phyloP scores from a whole-genome alignment of 2,329 filamentous ascomycete genomes.

The Nemania bipapillata region DNA sequence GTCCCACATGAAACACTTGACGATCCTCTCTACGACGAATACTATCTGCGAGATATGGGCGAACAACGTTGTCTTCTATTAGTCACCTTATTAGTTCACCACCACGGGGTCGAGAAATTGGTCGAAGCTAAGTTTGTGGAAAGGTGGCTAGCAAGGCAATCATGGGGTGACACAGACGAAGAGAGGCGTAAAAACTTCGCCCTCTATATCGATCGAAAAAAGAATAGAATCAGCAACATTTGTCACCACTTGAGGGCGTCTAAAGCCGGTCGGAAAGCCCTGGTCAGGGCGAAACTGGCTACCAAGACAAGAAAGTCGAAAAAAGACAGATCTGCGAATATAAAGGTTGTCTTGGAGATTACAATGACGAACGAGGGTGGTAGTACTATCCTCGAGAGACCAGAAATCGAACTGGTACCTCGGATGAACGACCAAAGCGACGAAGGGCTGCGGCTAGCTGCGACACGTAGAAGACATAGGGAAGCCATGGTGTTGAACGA shows the following conservation, averaged over 20 bases:
- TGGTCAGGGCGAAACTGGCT: conserved; percentile 62
- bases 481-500: conserved; percentile 94
- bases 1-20: conserved; percentile 62
- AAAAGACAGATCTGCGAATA: conserved; percentile 47
- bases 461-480: conserved; percentile 76
- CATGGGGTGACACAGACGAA: conserved; percentile 67
- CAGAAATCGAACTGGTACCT: conserved; percentile 51
- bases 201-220: conserved; percentile 61
- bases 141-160: conserved; percentile 78
- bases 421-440: conserved; percentile 64
- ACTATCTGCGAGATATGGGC: conserved; percentile 68
- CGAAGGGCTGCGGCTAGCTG: conserved; percentile 78
- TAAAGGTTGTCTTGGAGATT: conserved; percentile 54
- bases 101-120: conserved; percentile 67
- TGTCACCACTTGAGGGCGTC: conserved; percentile 62
- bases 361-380: conserved; percentile 49
- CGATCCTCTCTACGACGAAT: conserved; percentile 70
- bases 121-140: conserved; percentile 73
- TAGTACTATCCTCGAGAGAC: conserved; percentile 48
- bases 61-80: conserved; percentile 71
- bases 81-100: conserved; percentile 67
- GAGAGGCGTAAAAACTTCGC: conserved; percentile 66
- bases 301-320: conserved; percentile 49
- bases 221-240: conserved; percentile 66
- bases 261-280: conserved; percentile 62